Base-by-base conservation (phyloP, 768 basidiomycete genomes). In the Tylopilus sp. region DNA sequence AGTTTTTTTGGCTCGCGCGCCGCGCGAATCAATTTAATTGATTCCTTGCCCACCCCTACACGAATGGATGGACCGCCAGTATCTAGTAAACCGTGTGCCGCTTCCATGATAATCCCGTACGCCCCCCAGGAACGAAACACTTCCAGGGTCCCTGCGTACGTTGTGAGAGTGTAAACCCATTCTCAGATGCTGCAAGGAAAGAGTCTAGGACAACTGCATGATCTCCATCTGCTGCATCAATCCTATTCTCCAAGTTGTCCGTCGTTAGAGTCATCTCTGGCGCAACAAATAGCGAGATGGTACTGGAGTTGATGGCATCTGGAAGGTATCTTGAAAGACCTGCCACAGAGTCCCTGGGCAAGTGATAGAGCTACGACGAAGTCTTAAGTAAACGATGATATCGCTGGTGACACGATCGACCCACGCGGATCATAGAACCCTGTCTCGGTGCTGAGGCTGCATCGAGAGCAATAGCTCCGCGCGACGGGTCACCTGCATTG, bases 401-500 rank as follows among this genome's bases (percentile, higher is more conserved):
- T 11, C 9, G 14, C 22, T 9, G 13, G 17, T 9, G 21, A 34
- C 44, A 7, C 10, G 29, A 46, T 28, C 26, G 37, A 59, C 74
- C 71, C 71, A 76, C 79, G 71, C 82, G 80, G 16, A 87, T 78
- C 4, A 60, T 54, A 8, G 77, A 70, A n/a, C 82, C 84, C 14
- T 70, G 62, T 4, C 58, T 59, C 3, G 85, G 86, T 3, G 84
- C 79, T 14, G 69, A 71, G 21, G 75, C 70, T 2, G 79, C 71
- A 21, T 82, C 80, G 1, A 91, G 71, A 1, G 88, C 81, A 14
- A 90, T 75, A 4, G 78, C 76, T 3, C 89, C 89, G 7, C 84
- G 78, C 16, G 82, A 82, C 2, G 86, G 87, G 61, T 86, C 87
- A 4, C 89, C 89, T 0, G 87, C 84, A 22, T 76, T 81, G 53